Percentiles rank a stretch among this genome's conserved stretches.
phyloP scores from a whole-genome alignment of 2,329 filamentous ascomycete genomes.

The Ophidiomyces ophidiicola region DNA sequence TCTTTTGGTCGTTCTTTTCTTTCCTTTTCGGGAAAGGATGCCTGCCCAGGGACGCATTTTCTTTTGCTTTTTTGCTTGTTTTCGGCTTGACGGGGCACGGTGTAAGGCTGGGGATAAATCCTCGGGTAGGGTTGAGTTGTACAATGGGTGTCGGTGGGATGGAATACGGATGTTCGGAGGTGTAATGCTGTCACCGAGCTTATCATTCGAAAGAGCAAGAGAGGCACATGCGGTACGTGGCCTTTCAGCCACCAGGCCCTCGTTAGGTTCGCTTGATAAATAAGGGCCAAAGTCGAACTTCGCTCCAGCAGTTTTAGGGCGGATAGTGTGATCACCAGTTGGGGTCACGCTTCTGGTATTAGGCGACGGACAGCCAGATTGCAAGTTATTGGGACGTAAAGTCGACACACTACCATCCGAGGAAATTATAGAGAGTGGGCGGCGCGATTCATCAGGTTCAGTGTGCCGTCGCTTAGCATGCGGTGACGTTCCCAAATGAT shows the following conservation, averaged over 20 bases:
- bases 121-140: conserved; percentile 4
- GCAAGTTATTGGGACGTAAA: conserved; percentile 55
- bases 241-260: conserved; percentile 23
- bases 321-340: conserved; percentile 18
- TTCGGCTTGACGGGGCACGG: conserved; percentile 9
- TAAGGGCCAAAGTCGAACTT: conserved; percentile 22
- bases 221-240: conserved; percentile 31
- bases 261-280: conserved; percentile 16
- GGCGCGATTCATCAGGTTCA: conserved; percentile 47
- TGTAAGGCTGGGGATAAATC: conserved; percentile 3
- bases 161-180: not conserved
- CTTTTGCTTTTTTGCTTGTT: conserved; percentile 47
- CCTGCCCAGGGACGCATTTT: conserved; percentile 57
- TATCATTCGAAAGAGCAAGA: conserved; percentile 10
- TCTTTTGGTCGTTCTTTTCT: conserved; percentile 34
- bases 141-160: conserved; percentile 1
- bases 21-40: conserved; percentile 40
- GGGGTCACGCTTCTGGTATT: conserved; percentile 17
- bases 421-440: conserved; percentile 71
- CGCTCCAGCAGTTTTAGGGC: conserved; percentile 36
- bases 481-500: not conserved
- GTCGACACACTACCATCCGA: conserved; percentile 66
- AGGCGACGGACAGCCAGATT: conserved; percentile 45
- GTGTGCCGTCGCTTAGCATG: conserved; percentile 10
- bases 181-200: not conserved